A percentile compares a stretch with the other conserved stretches of the same genome.
These are phyloP conservation scores for Nakazawaea ernobii DNA, from an alignment of 805 yeast genomes.

Conservation along the genomic window DNA sequence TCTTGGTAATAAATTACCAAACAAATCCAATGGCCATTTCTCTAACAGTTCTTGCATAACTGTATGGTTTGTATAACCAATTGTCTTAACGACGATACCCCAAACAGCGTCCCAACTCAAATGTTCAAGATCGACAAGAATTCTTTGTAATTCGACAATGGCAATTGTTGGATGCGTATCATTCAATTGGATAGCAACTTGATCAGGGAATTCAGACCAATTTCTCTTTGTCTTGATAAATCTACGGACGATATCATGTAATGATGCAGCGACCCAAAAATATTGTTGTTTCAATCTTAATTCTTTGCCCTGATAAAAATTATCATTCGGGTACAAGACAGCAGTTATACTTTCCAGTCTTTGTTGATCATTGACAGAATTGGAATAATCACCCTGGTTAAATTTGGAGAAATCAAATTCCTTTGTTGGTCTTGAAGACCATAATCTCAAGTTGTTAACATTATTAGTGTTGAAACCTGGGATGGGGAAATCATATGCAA, in stretches of 20 bases:
- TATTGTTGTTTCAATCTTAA: constrained; percentile 91
- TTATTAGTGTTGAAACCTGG: constrained; percentile 83
- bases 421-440: constrained; percentile 86
- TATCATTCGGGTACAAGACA: constrained; percentile 90
- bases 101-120: constrained; percentile 82
- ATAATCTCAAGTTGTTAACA: constrained; percentile 83
- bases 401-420: constrained; percentile 90
- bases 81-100: constrained; percentile 72
- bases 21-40: constrained; percentile 87
- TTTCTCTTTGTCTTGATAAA: constrained; percentile 72
- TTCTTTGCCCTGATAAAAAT: constrained; percentile 87
- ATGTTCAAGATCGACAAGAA: constrained; percentile 78
- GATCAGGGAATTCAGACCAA: constrained; percentile 80
- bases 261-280: constrained; percentile 94
- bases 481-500: constrained; percentile 86
- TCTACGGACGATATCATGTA: constrained; percentile 86
- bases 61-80: constrained; percentile 92
- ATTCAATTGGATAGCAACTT: constrained; percentile 86
- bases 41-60: constrained; percentile 94
- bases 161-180: constrained; percentile 95
- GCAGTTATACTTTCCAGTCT: constrained; percentile 90
- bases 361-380: constrained; percentile 80
- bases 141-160: constrained; percentile 81
- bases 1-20: constrained; percentile 78
- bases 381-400: constrained; percentile 84